Evolutionary conservation across 257 asterid species (phyloP), one percentile per base, ranked within the genome.

Genomic region (Penstemon newberryi): DNA sequence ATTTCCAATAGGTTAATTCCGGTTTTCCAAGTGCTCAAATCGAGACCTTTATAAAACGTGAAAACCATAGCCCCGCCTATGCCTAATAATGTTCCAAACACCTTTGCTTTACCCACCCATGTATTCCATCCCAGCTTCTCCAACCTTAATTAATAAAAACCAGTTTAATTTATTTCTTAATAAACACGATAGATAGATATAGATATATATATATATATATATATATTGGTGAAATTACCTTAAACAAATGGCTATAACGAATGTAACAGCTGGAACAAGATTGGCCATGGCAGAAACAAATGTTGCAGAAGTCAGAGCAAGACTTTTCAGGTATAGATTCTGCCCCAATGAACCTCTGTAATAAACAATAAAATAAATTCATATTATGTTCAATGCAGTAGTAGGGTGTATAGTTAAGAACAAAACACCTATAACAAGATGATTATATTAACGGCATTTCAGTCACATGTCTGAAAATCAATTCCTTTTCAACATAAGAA

Each of bases 41-140:
- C 76, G 3, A 87, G 86, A 0, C 98, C 97, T 79, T 81, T 85
- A 75, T 81, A 86, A 55, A 90, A 78, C 46, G 96, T 86, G 74
- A 92, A 79, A 10, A 90, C 73, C 96, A 83, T 88, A 8, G 97
- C 98, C 37, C 98, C 97, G 2, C 81, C 69, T 41, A 92, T 71
- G 13, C 96, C 89, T 6, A 90, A 0, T 5, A 83, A 0, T 0
- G 96, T 89, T 7, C 97, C 98, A 0, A 82, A 25, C 1, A 83
- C 84, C 80, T 90, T 92, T 39, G 91, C 93, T 64, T 79, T 87
- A 25, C 98, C 97, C 11, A 90, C 82, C 0, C 58, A 3, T 10
- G 92, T 67, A 8, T 79, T 67, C 93, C 81, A 92, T 4, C 84
- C 85, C 67, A 90, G 42, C 47, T 18, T 81, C 78, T 92, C 98